Evolutionary conservation across 495 filamentous ascomycete species (phyloP).

Genomic region (Aspergillus avenaceus): DNA sequence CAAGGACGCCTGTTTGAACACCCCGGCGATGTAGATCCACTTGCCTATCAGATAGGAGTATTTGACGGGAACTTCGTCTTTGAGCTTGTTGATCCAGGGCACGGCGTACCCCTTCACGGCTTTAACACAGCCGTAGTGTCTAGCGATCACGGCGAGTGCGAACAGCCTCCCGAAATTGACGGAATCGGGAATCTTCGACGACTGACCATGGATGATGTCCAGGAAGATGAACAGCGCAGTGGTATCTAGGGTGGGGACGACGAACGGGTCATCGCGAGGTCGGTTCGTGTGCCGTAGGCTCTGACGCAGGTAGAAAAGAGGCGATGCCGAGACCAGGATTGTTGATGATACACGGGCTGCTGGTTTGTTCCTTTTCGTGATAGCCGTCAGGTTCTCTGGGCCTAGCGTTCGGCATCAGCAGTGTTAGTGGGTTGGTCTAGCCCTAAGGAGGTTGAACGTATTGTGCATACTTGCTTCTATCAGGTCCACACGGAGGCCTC

Average conservation of each 20-base stretch:
- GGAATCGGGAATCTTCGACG: conserved; percentile 31
- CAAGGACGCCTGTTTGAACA: conserved; percentile 7
- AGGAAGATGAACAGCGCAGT: conserved; percentile 41
- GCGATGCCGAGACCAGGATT: conserved; percentile 40
- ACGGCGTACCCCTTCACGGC: conserved; percentile 38
- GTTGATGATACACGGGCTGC: conserved; percentile 44
- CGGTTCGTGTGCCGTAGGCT: conserved; percentile 6
- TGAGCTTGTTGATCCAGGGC: conserved; percentile 31
- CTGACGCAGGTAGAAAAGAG: conserved; percentile 24
- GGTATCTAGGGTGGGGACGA: conserved; percentile 25
- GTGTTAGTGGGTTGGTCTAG: no score
- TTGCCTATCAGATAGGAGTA: conserved; percentile 16
- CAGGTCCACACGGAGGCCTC: no score
- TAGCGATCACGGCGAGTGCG: conserved; percentile 43
- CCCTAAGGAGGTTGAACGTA: no score
- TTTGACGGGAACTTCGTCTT: conserved; percentile 2
- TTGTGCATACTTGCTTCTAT: no score
- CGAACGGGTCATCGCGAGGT: background rate
- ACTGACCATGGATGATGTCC: conserved; percentile 44
- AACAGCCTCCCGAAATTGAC: conserved; percentile 38
- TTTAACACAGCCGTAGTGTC: conserved; percentile 45
- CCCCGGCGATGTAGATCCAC: conserved; percentile 30
- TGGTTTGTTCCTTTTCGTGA: no score
- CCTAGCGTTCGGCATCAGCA: no score
- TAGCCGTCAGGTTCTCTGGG: no score